Percentiles rank a stretch among this genome's conserved stretches.
Evolutionary conservation across 140 eudicot genomes (phyloP).

Genomic region (Artemisia princeps): DNA sequence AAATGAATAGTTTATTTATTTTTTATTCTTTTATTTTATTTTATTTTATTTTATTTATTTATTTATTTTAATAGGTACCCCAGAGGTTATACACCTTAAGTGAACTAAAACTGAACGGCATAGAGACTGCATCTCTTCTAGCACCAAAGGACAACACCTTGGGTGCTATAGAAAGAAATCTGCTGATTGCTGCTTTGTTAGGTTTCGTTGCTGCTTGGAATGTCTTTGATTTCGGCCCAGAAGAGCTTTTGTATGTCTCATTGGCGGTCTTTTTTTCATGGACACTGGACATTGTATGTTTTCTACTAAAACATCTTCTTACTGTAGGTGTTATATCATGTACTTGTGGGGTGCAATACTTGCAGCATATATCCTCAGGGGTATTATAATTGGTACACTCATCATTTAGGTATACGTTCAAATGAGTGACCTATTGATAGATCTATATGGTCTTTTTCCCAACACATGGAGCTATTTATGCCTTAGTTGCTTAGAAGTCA

Average conservation of each 20-base stretch:
- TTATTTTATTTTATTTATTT: too few relatives aligned
- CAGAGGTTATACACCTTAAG: conserved; percentile 73
- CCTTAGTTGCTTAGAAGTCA: too few relatives aligned
- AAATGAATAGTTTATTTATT: too few relatives aligned
- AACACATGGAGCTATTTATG: too few relatives aligned
- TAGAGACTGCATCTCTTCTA: conserved; percentile 60
- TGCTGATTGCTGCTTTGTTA: conserved; percentile 58
- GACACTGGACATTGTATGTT: conserved; percentile 64
- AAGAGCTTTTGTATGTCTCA: conserved; percentile 49
- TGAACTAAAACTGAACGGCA: conserved; percentile 76
- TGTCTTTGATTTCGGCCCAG: conserved; percentile 52
- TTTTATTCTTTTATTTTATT: too few relatives aligned
- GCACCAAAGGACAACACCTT: conserved; percentile 79
- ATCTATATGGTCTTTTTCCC: too few relatives aligned
- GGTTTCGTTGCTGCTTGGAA: conserved; percentile 71
- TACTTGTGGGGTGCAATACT: background rate
- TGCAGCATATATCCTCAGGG: too few relatives aligned
- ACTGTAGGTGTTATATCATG: background rate
- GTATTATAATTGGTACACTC: too few relatives aligned
- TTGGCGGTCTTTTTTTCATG: conserved; percentile 55
- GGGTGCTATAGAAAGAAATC: conserved; percentile 59
- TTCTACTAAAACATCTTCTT: conserved; percentile 14
- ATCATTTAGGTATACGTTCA: too few relatives aligned
- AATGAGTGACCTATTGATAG: too few relatives aligned
- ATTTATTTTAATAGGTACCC: conserved; percentile 50